Evolutionary conservation across 2,329 filamentous ascomycete genomes (phyloP), one percentile per base, ranked within the genome.

Genomic region (Amauroascus verrucosus): DNA sequence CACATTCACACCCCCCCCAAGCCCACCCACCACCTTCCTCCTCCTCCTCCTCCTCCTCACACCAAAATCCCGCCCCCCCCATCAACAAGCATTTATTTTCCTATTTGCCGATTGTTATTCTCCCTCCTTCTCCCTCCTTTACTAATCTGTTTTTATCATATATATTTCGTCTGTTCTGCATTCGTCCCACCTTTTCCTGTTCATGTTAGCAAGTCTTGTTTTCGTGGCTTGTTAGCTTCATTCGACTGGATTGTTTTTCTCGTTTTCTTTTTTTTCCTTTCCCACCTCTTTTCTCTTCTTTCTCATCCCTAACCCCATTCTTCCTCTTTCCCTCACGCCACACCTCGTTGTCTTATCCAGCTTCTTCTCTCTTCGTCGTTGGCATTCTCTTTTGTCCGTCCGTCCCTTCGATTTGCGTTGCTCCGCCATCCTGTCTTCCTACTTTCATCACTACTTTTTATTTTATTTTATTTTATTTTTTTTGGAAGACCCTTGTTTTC

Each of bases 281-380:
- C 18, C 14, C 48, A 57, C 58, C 54, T 58, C 61, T 59, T 61
- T 63, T 53, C 48, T 58, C 58, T 50, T 40, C 56, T 53, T 52
- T 56, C 61, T 60, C 59, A 22, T 48, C 54, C 55, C 60, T 56
- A 62, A n/a, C 30, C 20, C 30, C 13, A 14, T 38, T 41, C 51
- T 32, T 58, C 61, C 26, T 24, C 13, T 30, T 11, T 44, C 38
- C 48, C 35, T 43, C 37, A 26, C n/a, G n/a, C 41, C 16, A 26
- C 24, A 14, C 14, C n/a, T 41, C 28, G 18, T 14, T 43, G 9
- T n/a, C 20, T 20, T 43, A 2, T 16, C 37, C 37, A 40, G 18
- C 38, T 7, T 33, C 40, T 28, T 40, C 45, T 35, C 14, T 28
- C 28, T 40, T 43, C 26, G 18, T 43, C 26, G 14, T 50, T 18